These are phyloP conservation scores for Alloteropsis angusta DNA, from an alignment of 202 grass and related monocot genomes.

Conservation along the genomic window DNA sequence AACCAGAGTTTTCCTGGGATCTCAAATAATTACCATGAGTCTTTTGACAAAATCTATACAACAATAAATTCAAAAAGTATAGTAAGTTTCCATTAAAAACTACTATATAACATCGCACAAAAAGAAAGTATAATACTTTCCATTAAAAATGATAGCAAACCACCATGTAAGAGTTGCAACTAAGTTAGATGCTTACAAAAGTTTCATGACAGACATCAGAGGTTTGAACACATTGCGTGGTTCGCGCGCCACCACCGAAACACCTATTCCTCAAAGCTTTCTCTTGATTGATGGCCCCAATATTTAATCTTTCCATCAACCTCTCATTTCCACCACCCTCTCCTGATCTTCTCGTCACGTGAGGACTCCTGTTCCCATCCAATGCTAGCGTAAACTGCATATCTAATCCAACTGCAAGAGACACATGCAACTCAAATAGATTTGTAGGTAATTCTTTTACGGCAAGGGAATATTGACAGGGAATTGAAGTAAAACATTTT, in stretches of 20 bases:
- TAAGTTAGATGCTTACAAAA: slow-evolving; percentile 24
- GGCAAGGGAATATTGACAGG: background rate
- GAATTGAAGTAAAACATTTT: background rate
- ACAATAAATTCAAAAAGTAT: background rate
- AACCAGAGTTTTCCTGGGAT: background rate
- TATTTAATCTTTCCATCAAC: slow-evolving; percentile 26
- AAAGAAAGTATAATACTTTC: background rate
- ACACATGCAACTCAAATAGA: slow-evolving; percentile 1
- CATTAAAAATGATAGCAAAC: background rate
- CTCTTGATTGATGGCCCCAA: slow-evolving; percentile 12
- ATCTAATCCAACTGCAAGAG: background rate
- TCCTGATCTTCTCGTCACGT: background rate
- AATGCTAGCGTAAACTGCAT: slow-evolving; percentile 30
- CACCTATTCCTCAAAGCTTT: slow-evolving; percentile 17
- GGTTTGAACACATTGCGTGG: slow-evolving; percentile 15
- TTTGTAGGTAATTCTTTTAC: background rate
- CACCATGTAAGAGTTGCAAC: background rate
- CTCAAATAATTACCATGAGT: background rate
- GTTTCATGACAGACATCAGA: slow-evolving; percentile 16
- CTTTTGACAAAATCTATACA: background rate
- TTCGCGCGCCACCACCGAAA: slow-evolving; percentile 14
- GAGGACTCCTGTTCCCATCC: slow-evolving; percentile 10
- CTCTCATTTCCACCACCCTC: slow-evolving; percentile 14
- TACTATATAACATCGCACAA: background rate
- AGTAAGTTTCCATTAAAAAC: background rate